These are phyloP conservation scores for Tolypocladium guangdongense DNA, from an alignment of 2,329 filamentous ascomycete species.

Conservation along the genomic window DNA sequence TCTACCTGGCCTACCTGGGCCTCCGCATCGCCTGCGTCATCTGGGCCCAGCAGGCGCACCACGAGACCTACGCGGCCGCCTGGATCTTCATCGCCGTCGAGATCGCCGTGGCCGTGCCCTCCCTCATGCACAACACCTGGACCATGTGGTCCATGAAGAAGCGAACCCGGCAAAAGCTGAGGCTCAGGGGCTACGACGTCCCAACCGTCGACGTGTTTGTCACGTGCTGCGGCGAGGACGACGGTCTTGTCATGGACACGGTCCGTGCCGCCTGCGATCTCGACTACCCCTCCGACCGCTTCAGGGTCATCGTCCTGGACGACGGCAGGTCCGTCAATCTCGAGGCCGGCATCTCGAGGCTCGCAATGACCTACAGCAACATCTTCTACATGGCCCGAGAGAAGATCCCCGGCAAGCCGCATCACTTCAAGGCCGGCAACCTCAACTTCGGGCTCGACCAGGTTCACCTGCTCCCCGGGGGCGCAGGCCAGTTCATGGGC, in stretches of 20 bases:
- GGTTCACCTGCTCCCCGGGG: conserved; percentile 38
- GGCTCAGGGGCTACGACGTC: conserved; percentile 34
- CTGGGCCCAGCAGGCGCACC: conserved; percentile 32
- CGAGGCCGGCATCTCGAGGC: conserved; percentile 23
- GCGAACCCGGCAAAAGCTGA: conserved; percentile 40
- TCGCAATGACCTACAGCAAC: conserved; percentile 32
- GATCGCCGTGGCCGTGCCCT: conserved; percentile 39
- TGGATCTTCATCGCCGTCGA: conserved; percentile 49
- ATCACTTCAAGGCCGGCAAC: conserved; percentile 55
- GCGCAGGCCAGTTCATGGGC: conserved; percentile 48
- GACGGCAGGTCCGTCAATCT: conserved; percentile 38
- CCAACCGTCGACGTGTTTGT: conserved; percentile 47
- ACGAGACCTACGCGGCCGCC: conserved; percentile 33
- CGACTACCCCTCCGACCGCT: conserved; percentile 42
- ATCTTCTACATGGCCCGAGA: conserved; percentile 41
- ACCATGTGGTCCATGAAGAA: conserved; percentile 46
- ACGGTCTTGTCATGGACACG: conserved; percentile 45
- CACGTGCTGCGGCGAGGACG: conserved; percentile 46
- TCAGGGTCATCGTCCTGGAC: conserved; percentile 44
- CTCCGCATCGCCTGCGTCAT: conserved; percentile 41
- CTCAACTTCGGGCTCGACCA: conserved; percentile 48
- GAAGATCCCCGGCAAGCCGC: conserved; percentile 35
- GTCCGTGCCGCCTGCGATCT: conserved; percentile 40
- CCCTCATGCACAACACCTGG: conserved; percentile 46
- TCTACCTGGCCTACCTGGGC: conserved; percentile 38